These are phyloP conservation scores for Eurotiales sp. DNA, from an alignment of 2,329 filamentous ascomycete species.

Conservation along the genomic window DNA sequence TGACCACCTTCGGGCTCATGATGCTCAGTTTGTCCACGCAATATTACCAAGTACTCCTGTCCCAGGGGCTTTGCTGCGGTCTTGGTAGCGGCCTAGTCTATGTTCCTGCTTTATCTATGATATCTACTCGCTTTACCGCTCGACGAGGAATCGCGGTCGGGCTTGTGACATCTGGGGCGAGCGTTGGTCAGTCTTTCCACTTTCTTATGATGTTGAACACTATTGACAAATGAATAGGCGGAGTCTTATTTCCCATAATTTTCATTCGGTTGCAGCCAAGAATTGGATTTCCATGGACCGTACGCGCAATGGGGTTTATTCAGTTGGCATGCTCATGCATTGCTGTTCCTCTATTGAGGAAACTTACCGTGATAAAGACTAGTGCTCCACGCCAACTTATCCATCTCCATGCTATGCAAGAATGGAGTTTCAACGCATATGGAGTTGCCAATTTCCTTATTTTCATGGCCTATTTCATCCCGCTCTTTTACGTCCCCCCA, in stretches of 20 bases:
- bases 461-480: slow-evolving; percentile 54
- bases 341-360: slow-evolving; percentile 36
- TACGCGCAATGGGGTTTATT: slow-evolving; percentile 62
- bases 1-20: slow-evolving; percentile 51
- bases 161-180: background rate
- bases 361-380: slow-evolving; percentile 37
- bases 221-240: slow-evolving; percentile 31
- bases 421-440: too few relatives aligned
- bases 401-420: too few relatives aligned
- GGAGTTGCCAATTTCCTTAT: too few relatives aligned
- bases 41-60: slow-evolving; percentile 53
- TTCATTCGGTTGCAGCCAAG: too few relatives aligned
- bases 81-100: slow-evolving; percentile 35
- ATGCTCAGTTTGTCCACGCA: slow-evolving; percentile 49
- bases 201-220: background rate
- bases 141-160: slow-evolving; percentile 2
- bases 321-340: slow-evolving; percentile 47
- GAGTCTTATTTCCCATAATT: slow-evolving; percentile 54
- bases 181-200: background rate
- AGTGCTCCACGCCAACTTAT: too few relatives aligned
- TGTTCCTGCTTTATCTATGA: too few relatives aligned
- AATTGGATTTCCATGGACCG: slow-evolving; percentile 56
- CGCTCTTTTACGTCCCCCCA: slow-evolving; percentile 40
- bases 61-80: slow-evolving; percentile 50
- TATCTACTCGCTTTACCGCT: slow-evolving; percentile 1